Conservation (phyloP, 225 moss, liverwort and hornwort species). For the Physcomitrium patens region DNA sequence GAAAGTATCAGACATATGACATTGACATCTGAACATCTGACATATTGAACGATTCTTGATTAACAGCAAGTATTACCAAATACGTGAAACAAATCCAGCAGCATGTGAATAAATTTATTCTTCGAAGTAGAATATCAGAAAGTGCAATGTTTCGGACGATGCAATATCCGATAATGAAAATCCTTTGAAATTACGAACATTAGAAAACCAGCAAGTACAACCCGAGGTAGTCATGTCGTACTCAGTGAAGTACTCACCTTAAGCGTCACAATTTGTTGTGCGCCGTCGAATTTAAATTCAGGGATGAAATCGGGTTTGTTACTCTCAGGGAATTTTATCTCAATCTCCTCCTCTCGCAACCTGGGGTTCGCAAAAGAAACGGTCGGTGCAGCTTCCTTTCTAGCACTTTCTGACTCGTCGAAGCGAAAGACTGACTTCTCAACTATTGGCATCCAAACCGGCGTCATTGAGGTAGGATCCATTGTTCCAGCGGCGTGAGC, state of each 20-base stretch:
- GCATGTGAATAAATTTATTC: too few species aligned
- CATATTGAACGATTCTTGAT: too few species aligned
- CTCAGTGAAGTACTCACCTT: conserved; percentile 41
- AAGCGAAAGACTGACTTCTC: conserved; percentile 78
- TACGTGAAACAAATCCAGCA: too few species aligned
- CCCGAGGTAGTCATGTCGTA: too few species aligned
- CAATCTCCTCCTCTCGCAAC: conserved; percentile 54
- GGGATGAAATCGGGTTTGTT: conserved; percentile 61
- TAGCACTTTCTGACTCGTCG: conserved; percentile 64
- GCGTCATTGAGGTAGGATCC: conserved; percentile 40
- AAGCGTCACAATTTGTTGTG: conserved; percentile 60
- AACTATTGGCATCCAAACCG: conserved; percentile 58
- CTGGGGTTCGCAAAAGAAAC: conserved; percentile 65
- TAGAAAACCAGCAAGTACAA: too few species aligned
- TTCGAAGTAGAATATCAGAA: too few species aligned
- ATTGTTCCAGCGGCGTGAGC: conserved; percentile 14
- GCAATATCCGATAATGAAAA: too few species aligned
- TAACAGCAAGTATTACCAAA: too few species aligned
- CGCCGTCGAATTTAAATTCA: conserved; percentile 40
- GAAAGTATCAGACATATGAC: neutral
- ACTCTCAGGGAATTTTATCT: conserved; percentile 10
- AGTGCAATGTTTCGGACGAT: too few species aligned
- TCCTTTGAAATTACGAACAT: too few species aligned
- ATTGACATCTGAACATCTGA: too few species aligned
- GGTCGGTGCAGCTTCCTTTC: conserved; percentile 65